A percentile compares a stretch with the other conserved stretches of the same genome.
These are phyloP conservation scores for Trichoderma asperellum DNA, from an alignment of 2,329 filamentous ascomycete genomes.

Conservation along the genomic window DNA sequence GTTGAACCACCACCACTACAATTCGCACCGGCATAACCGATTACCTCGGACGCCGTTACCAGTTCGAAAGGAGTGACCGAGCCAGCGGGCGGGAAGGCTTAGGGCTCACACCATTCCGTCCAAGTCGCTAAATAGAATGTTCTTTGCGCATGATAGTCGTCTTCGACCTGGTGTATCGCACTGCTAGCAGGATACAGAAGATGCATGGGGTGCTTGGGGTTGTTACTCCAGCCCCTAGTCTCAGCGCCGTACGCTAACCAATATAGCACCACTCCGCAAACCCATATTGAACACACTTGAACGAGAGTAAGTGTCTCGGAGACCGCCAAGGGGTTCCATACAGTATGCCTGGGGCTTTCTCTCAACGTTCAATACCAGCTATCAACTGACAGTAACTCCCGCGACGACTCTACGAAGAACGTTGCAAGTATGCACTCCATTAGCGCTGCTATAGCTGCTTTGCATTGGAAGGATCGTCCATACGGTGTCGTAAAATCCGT, in stretches of 20 bases:
- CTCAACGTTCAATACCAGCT: background rate
- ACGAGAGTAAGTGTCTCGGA: conserved; percentile 6
- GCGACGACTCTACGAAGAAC: background rate
- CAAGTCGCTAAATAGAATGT: conserved; percentile 3
- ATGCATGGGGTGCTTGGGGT: background rate
- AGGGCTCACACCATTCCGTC: conserved; percentile 13
- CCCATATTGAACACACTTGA: conserved; percentile 1
- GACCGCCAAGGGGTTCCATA: conserved; percentile 10
- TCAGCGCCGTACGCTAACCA: conserved; percentile 23
- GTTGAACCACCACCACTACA: conserved; percentile 23
- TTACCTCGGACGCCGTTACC: conserved; percentile 29
- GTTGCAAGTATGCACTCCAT: background rate
- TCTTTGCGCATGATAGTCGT: background rate
- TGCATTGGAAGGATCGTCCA: conserved; percentile 15
- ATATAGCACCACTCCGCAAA: conserved; percentile 22
- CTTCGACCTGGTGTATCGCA: background rate
- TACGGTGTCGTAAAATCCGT: conserved; percentile 5
- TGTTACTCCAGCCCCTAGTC: conserved; percentile 19
- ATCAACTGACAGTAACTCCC: background rate
- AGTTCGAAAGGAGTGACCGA: conserved; percentile 28
- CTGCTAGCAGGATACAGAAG: conserved; percentile 7
- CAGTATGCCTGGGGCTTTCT: conserved; percentile 2
- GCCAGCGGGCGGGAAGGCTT: conserved; percentile 28
- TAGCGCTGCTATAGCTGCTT: background rate
- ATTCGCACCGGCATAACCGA: conserved; percentile 32